Conservation (phyloP, 2,329 filamentous ascomycete genomes). For the Trichoderma sp. region DNA sequence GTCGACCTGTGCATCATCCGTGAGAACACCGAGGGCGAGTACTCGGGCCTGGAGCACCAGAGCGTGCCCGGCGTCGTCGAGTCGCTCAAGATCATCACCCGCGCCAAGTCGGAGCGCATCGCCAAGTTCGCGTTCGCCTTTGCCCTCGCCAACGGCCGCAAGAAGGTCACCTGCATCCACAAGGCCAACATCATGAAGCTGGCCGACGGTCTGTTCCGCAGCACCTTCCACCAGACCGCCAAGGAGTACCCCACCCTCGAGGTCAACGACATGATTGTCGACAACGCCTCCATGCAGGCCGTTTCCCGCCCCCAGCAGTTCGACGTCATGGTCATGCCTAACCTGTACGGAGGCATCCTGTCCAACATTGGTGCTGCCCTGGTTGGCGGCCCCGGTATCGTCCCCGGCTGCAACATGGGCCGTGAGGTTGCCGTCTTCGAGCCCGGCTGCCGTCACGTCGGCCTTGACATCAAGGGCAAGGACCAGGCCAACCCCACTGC, state of each 20-base stretch:
- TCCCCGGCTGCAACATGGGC: conserved; percentile 99
- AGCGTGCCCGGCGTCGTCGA: conserved; percentile 95
- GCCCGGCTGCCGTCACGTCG: conserved; percentile 98
- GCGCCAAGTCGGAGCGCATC: conserved; percentile 98
- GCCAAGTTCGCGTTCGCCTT: conserved; percentile 99
- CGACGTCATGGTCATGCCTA: conserved; percentile 99
- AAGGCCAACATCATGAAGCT: conserved; percentile 99
- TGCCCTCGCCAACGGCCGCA: conserved; percentile 96
- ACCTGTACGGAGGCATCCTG: conserved; percentile 97
- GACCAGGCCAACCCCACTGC: conserved; percentile 98
- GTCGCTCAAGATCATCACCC: conserved; percentile 99
- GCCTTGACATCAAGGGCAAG: conserved; percentile 99
- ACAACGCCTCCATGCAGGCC: conserved; percentile 99
- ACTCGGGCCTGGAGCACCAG: conserved; percentile 98
- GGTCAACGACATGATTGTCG: conserved; percentile 99
- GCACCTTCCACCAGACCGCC: conserved; percentile 90
- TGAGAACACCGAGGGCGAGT: conserved; percentile 99
- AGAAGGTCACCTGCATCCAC: conserved; percentile 99
- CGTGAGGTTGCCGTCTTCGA: conserved; percentile 98
- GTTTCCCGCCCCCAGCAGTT: conserved; percentile 97
- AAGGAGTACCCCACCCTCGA: conserved; percentile 96
- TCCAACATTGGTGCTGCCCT: conserved; percentile 98
- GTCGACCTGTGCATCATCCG: conserved; percentile 99
- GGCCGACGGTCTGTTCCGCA: conserved; percentile 97
- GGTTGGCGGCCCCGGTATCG: conserved; percentile 94